phyloP scores from a whole-genome alignment of 768 basidiomycete genomes.

The Rossbeevera mucosa region DNA sequence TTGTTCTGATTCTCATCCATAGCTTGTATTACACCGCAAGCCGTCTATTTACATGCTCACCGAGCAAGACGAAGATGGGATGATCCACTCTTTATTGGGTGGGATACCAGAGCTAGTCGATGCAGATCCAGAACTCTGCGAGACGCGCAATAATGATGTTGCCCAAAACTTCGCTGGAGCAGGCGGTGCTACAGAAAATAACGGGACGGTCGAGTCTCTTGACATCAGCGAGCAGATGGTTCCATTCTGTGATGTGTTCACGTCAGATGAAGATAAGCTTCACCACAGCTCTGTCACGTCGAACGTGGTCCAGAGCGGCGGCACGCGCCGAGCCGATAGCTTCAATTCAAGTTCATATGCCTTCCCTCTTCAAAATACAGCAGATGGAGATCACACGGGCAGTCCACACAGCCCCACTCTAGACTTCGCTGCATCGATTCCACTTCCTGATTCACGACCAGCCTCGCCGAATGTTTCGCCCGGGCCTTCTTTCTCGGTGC shows the following conservation, averaged over 20 bases:
- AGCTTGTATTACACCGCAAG: slow-evolving; percentile 76
- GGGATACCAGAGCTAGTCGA: slow-evolving; percentile 51
- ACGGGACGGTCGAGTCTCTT: background rate
- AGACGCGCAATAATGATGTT: background rate
- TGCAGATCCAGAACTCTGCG: slow-evolving; percentile 3
- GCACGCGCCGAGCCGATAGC: background rate
- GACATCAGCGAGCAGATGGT: background rate
- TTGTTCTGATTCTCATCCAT: slow-evolving; percentile 4
- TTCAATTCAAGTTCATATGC: background rate
- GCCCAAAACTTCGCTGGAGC: background rate
- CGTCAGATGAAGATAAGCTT: background rate
- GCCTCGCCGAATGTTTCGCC: slow-evolving; percentile 6
- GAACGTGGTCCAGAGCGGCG: background rate
- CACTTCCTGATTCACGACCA: slow-evolving; percentile 20
- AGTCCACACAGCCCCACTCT: background rate
- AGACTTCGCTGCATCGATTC: slow-evolving; percentile 15
- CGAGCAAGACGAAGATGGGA: slow-evolving; percentile 72
- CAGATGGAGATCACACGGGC: background rate
- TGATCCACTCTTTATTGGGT: slow-evolving; percentile 73
- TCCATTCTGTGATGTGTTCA: background rate
- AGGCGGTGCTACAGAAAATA: background rate
- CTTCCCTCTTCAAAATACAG: background rate
- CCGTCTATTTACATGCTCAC: slow-evolving; percentile 57
- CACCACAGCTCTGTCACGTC: background rate
- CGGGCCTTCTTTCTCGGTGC: background rate